Evolutionary conservation across 208 protist species (phyloP), one percentile per base, ranked within the genome.

Genomic region (Wallacemonas collosoma): DNA sequence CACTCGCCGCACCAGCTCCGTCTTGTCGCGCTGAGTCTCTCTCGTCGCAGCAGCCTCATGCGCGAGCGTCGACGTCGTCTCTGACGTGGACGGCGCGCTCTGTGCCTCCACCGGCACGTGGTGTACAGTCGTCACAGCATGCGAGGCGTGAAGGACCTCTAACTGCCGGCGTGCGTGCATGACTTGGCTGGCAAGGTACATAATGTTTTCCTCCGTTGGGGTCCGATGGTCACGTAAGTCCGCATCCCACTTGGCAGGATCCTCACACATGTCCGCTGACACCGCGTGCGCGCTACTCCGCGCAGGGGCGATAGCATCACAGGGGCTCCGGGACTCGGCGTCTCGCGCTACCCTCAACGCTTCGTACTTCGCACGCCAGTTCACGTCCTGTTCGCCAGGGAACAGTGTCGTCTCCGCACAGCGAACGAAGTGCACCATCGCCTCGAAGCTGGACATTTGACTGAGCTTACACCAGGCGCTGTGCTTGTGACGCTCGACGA

Each of bases 341-440:
- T 26, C 26, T 0, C 36, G 1, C 40, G n/a, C n/a, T 14, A 5
- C 71, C 36, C 68, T 11, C 26, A 17, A 39, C 55, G 44, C 35
- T 53, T 15, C 4, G 2, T 60, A 8, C 69, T 47, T 58, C 9
- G 60, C 38, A 15, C 38, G 4, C 43, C 58, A 43, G n/a, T 44
- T 72, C 62, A 54, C 64, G 38, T 75, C 55, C 61, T 5, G 7
- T 55, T 62, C 64, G 53, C 38, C 41, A 40, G 38, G 47, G 36
- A 38, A 41, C 6, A 88, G 68, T 2, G 61, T 73, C 8, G 43
- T 53, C 26, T 81, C 77, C 48, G 92, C 70, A 12, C 81, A 73
- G 39, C 76, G 77, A 58, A 95, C 91, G 80, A 91, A 95, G 71
- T 85, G 78, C n/a, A 95, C 91, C 91, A 95, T 95, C 17, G 88